Evolutionary conservation across 176 grass and related monocot genomes (phyloP).

Genomic region (Saccharum spontaneum): DNA sequence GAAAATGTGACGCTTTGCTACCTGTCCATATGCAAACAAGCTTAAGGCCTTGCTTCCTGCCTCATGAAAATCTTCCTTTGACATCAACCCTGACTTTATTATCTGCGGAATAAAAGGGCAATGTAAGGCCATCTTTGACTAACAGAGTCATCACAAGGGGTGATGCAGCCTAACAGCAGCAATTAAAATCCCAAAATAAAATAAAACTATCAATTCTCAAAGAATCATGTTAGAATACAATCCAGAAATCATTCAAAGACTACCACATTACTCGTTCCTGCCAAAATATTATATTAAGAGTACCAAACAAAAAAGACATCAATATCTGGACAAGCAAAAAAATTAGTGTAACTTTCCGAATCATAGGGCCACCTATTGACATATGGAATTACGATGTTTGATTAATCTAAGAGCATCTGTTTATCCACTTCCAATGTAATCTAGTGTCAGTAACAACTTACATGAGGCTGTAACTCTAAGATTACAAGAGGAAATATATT

Average conservation of each 20-base stretch:
- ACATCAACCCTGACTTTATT: conserved; percentile 76
- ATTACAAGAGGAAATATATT: neutral
- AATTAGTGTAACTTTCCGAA: neutral
- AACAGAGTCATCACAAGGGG: neutral
- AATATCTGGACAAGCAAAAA: neutral
- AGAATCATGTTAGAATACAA: neutral
- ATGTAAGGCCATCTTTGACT: conserved; percentile 6
- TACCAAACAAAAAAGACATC: neutral
- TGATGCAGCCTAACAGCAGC: neutral
- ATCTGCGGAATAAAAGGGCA: conserved; percentile 57
- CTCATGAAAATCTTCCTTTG: conserved; percentile 84
- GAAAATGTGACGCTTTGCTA: conserved; percentile 1
- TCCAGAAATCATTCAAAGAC: conserved; percentile 6
- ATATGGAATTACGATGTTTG: neutral
- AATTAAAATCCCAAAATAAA: neutral
- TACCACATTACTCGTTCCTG: neutral
- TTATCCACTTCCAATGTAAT: neutral
- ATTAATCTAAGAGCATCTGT: neutral
- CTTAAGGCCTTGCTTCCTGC: conserved; percentile 76
- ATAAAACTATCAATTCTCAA: conserved; percentile 1
- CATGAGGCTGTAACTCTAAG: conserved; percentile 6
- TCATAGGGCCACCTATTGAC: neutral
- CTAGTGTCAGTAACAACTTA: neutral
- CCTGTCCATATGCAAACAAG: conserved; percentile 93
- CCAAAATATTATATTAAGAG: neutral